These are phyloP conservation scores for Rhodotorula paludigena DNA, from an alignment of 768 basidiomycete species.

Conservation along the genomic window DNA sequence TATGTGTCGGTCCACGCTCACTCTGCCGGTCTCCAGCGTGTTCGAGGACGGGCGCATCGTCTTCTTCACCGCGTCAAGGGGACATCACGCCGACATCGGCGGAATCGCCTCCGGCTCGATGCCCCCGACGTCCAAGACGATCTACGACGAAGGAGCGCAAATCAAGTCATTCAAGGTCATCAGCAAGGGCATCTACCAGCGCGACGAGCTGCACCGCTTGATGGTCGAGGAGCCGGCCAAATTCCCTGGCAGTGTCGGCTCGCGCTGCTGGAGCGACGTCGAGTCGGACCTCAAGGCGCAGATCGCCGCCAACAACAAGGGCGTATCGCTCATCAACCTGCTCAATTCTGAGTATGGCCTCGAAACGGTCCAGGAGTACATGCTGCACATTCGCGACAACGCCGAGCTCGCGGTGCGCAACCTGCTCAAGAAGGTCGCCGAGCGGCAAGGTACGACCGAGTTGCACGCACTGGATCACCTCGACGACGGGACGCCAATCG, in stretches of 20 bases:
- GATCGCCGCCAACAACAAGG: slow-evolving; percentile 81
- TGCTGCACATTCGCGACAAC: slow-evolving; percentile 68
- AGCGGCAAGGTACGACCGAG: slow-evolving; percentile 50
- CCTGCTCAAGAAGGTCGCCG: slow-evolving; percentile 69
- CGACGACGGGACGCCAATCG: slow-evolving; percentile 71
- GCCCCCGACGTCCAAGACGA: slow-evolving; percentile 85
- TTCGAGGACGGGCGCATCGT: slow-evolving; percentile 55
- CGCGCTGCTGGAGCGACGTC: slow-evolving; percentile 78
- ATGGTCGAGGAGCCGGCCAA: slow-evolving; percentile 73
- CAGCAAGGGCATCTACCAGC: slow-evolving; percentile 70
- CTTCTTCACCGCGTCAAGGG: slow-evolving; percentile 63
- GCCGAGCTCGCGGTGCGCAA: slow-evolving; percentile 82
- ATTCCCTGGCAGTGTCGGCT: slow-evolving; percentile 56
- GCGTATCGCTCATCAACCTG: slow-evolving; percentile 42
- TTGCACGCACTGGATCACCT: slow-evolving; percentile 74
- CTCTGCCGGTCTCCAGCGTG: slow-evolving; percentile 48
- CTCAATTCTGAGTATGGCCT: slow-evolving; percentile 81
- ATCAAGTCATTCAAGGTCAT: slow-evolving; percentile 91
- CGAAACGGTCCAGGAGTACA: slow-evolving; percentile 62
- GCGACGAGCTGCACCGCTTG: slow-evolving; percentile 65
- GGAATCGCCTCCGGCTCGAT: slow-evolving; percentile 79
- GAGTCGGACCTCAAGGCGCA: slow-evolving; percentile 90
- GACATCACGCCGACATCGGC: slow-evolving; percentile 90
- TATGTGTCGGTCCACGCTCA: too few species aligned
- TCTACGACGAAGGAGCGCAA: slow-evolving; percentile 94